Conservation (phyloP, 345 rosid species). For the Eutrema japonicum region DNA sequence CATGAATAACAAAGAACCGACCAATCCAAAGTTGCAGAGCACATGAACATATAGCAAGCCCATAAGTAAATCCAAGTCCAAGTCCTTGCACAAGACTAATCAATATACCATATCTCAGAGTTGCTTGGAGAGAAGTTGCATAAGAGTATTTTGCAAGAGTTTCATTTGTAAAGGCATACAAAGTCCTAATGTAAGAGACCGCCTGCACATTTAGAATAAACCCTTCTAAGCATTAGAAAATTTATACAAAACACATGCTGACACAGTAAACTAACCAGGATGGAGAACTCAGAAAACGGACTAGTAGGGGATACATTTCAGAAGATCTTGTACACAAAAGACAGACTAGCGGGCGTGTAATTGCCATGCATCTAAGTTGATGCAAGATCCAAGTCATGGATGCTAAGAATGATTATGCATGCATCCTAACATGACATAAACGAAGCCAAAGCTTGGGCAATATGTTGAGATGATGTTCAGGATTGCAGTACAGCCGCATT, state of each 20-base stretch:
- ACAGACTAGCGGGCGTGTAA: slow-evolving; percentile 7
- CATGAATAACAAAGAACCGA: slow-evolving; percentile 68
- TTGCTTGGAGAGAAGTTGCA: slow-evolving; percentile 97
- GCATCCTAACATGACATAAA: slow-evolving; percentile 16
- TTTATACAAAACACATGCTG: not conserved
- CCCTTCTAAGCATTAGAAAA: slow-evolving; percentile 24
- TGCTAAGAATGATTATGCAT: slow-evolving; percentile 9
- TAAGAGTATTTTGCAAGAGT: slow-evolving; percentile 97
- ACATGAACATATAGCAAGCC: slow-evolving; percentile 99
- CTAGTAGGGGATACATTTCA: slow-evolving; percentile 21
- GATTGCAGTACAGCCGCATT: not conserved
- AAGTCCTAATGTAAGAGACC: slow-evolving; percentile 81
- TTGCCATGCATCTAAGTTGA: slow-evolving; percentile 11
- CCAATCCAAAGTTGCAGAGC: slow-evolving; percentile 99
- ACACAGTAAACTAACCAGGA: slow-evolving; percentile 26
- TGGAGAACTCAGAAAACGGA: slow-evolving; percentile 14
- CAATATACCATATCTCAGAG: slow-evolving; percentile 91
- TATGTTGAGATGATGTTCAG: slow-evolving; percentile 24
- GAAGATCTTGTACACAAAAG: slow-evolving; percentile 18
- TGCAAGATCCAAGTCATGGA: slow-evolving; percentile 8
- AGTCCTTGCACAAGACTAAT: slow-evolving; percentile 99
- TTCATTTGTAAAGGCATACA: slow-evolving; percentile 98
- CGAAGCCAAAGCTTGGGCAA: slow-evolving; percentile 9
- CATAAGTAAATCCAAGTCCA: slow-evolving; percentile 99
- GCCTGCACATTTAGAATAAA: slow-evolving; percentile 65